These are phyloP conservation scores for Dipodascus geniculatus DNA, from an alignment of 805 yeast species.

Conservation along the genomic window DNA sequence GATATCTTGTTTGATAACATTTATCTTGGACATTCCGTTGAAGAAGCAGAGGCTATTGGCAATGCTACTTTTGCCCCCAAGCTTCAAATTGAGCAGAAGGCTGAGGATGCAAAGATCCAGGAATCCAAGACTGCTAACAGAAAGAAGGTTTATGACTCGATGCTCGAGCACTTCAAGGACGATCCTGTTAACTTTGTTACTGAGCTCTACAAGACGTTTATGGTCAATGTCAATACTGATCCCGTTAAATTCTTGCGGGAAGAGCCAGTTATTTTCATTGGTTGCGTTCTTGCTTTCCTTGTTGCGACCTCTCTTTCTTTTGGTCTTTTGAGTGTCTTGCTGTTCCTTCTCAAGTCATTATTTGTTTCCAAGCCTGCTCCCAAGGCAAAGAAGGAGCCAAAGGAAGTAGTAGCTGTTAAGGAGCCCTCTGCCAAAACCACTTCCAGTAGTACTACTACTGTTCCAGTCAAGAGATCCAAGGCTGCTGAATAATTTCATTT, in stretches of 20 bases:
- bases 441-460: neutral
- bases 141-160: slow-evolving; percentile 12
- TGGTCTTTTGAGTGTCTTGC: slow-evolving; percentile 18
- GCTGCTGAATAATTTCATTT: neutral
- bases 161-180: slow-evolving; percentile 20
- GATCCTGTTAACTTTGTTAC: slow-evolving; percentile 25
- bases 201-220: slow-evolving; percentile 21
- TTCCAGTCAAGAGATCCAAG: slow-evolving; percentile 1
- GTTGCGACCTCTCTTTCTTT: slow-evolving; percentile 17
- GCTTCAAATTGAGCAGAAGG: slow-evolving; percentile 22
- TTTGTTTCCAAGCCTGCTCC: slow-evolving; percentile 1
- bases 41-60: slow-evolving; percentile 76
- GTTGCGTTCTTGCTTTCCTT: slow-evolving; percentile 17
- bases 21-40: slow-evolving; percentile 73
- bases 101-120: slow-evolving; percentile 13
- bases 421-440: neutral
- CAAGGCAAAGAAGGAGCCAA: neutral
- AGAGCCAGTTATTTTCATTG: slow-evolving; percentile 27
- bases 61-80: slow-evolving; percentile 51
- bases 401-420: neutral
- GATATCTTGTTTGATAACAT: slow-evolving; percentile 71
- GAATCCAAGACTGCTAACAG: slow-evolving; percentile 15
- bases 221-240: slow-evolving; percentile 19
- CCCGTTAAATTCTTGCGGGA: slow-evolving; percentile 23
- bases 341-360: slow-evolving; percentile 6